Base-by-base conservation (phyloP, 2,329 filamentous ascomycete species). In the Penicillium sp. region DNA sequence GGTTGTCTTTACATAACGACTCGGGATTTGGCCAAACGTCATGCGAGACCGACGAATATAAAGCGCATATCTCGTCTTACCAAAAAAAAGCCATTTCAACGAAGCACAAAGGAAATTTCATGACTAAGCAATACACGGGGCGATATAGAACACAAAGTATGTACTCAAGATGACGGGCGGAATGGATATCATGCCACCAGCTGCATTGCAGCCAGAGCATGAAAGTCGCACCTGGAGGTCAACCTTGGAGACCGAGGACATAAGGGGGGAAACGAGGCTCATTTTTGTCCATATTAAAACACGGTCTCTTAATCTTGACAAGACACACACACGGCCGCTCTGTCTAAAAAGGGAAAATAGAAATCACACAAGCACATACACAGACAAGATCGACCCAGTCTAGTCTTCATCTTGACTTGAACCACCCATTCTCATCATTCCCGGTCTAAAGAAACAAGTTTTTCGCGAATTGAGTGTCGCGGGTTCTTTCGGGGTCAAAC, bases 261-360 rank as follows among this genome's bases (percentile, higher is more conserved):
- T 51, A 67, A 22, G 22, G 64, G 64, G 40, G 40, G 63, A 62
- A 60, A 73, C 68, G 65, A 69, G 70, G 67, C 65, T 72, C 66
- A 70, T 68, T 73, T 74, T 72, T 72, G 70, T 75, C 73, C 73
- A 75, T 75, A 75, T 74, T 75, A 74, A 74, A 76, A 74, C 73
- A 75, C 65, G 67, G 69, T 71, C 71, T 73, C 70, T 73, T 73
- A 71, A 71, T 75, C 71, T 71, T 74, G 70, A 74, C 73, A 73
- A 71, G 68, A 68, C 67, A 70, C 66, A 73, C 66, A 73, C 66
- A 73, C 59, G 70, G 68, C 66, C 66, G 68, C 68, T 72, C 68
- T 71, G 69, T 75, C 73, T 75, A 75, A 71, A 68, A 68, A 59
- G 54, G 58, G 60, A 61, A 68, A 63, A 64, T 42, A 59, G 59